Base-by-base conservation (phyloP, 768 basidiomycete species). In the Lactarius deliciosus region DNA sequence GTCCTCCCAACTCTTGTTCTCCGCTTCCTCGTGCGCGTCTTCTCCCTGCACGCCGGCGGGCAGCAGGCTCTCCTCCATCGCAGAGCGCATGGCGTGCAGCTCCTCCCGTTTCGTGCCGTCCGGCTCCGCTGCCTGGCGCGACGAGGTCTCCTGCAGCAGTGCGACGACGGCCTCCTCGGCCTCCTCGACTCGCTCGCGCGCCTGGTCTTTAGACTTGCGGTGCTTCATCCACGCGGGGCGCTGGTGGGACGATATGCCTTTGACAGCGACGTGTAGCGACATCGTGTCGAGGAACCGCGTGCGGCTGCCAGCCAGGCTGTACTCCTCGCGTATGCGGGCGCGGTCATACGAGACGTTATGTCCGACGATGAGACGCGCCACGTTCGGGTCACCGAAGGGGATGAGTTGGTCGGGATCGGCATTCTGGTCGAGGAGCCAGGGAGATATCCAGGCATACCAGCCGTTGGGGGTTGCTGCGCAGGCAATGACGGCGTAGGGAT, bases 381-480 rank as follows among this genome's bases (percentile, higher is more conserved):
- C 69, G 13, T 74, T 66, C 11, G 85, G 76, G 61, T 82, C 77
- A 1, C 92, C 91, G 2, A 96, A 66, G 0, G 94, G 88, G 60
- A 96, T 86, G 61, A 96, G 80, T 36, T 96, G 92, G 40, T 79
- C 76, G 0, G 76, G 74, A 54, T 85, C 79, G 10, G 81, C 79
- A 59, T 87, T 80, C 70, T 84, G 81, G 16, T 84, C 85, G 5
- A 95, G 81, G 11, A 97, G 77, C 94, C 94, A 96, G 0, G 97
- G 97, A 0, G 92, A 95, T 68, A 97, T 86, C 96, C 97, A 99
- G 3, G 86, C 85, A 74, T 98, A 99, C 96, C 97, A 98, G 1
- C 87, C 89, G 58, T 86, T 86, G 28, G 83, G 81, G 5, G 94
- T 88, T 1, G 85, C 91, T 3, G 96, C 96, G 66, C 88, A 89